phyloP scores from a whole-genome alignment of 306 rosid species.

The Cucurbita pepo region DNA sequence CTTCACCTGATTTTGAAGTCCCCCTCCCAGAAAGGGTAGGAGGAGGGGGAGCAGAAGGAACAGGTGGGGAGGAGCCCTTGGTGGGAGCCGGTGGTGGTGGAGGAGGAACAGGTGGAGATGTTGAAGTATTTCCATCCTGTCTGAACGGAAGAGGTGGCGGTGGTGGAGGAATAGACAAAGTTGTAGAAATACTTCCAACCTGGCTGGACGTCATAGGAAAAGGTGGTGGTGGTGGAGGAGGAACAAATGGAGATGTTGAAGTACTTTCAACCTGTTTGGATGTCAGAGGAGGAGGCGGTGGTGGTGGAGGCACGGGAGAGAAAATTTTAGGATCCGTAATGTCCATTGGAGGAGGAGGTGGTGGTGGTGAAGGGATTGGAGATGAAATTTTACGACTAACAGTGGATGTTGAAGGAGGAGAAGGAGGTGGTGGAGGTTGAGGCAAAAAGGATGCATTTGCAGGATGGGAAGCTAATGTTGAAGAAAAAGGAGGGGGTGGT shows the following conservation, averaged over 20 bases:
- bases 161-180: conserved; percentile 7
- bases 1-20: conserved; percentile 19
- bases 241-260: background rate
- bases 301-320: background rate
- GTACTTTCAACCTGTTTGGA: conserved; percentile 8
- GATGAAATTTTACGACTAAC: background rate
- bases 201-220: conserved; percentile 4
- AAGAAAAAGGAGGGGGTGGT: conserved; percentile 14
- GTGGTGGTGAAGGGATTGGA: background rate
- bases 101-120: conserved; percentile 1
- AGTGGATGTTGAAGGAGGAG: background rate
- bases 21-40: conserved; percentile 35
- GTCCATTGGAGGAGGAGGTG: background rate
- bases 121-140: background rate
- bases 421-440: conserved; percentile 11
- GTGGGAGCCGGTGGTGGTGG: conserved; percentile 14
- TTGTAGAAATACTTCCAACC: background rate
- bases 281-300: conserved; percentile 5
- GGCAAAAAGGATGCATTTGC: background rate
- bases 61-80: conserved; percentile 11
- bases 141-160: conserved; percentile 19
- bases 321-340: background rate
- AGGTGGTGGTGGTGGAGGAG: conserved; percentile 10
- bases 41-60: conserved; percentile 52
- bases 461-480: background rate